Evolutionary conservation across 768 basidiomycete genomes (phyloP).

Genomic region (Kwoniella heveanensis): DNA sequence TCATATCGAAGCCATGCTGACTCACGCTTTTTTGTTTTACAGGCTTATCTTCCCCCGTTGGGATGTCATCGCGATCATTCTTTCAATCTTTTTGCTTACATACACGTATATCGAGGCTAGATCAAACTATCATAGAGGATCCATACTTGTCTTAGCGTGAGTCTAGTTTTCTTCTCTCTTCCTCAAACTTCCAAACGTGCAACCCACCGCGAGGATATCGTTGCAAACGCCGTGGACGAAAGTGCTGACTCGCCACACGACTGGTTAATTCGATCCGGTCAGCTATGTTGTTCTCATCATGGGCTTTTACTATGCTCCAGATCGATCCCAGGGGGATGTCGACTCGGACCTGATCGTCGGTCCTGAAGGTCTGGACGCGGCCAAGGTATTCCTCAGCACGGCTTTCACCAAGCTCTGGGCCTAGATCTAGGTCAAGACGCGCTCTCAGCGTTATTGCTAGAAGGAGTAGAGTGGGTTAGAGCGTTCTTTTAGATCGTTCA

Average conservation of each 20-base stretch:
- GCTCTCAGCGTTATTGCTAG: too few species aligned
- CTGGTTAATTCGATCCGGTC: constrained; percentile 4
- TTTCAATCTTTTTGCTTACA: constrained; percentile 96
- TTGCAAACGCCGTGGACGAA: too few species aligned
- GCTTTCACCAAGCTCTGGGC: constrained; percentile 22
- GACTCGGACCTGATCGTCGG: constrained; percentile 15
- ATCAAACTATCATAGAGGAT: constrained; percentile 96
- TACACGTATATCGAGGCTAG: constrained; percentile 99
- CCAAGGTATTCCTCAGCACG: constrained; percentile 3
- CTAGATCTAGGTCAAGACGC: too few species aligned
- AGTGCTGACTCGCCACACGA: constrained; percentile 14
- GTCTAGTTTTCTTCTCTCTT: too few species aligned
- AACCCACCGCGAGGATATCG: too few species aligned
- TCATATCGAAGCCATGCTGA: background rate
- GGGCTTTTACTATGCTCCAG: constrained; percentile 81
- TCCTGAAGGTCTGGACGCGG: background rate
- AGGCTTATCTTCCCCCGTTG: constrained; percentile 97
- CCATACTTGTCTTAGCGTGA: constrained; percentile 89
- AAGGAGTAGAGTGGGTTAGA: too few species aligned
- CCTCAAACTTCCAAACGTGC: too few species aligned
- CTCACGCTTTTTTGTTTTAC: constrained; percentile 2
- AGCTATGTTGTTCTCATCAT: constrained; percentile 89
- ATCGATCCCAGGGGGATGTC: constrained; percentile 8
- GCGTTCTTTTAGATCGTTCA: too few species aligned
- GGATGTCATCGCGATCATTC: constrained; percentile 92